Base-by-base conservation (phyloP, 371 early-diverging fungal species). In the Saksenaea oblongispora region DNA sequence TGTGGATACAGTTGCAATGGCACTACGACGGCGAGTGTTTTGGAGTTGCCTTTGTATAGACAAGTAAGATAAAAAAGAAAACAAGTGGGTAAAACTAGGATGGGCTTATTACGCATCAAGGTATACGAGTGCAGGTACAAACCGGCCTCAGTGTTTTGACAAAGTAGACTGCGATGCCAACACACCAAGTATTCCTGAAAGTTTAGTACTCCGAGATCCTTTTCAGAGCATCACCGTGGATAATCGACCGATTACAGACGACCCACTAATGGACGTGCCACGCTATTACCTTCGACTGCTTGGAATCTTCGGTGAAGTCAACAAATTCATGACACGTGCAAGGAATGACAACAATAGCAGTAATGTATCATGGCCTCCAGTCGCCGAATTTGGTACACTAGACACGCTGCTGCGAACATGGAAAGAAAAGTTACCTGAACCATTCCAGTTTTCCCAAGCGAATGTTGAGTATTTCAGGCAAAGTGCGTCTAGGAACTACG, bases 1-100 rank as follows among this genome's bases (percentile, higher is more conserved):
- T 1, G 53, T 81, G 10, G 82, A 82, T 61, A 76, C 82, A 58
- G 77, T 79, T 5, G 78, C 84, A 11, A 83, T 85, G 67, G 82
- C 84, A 51, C 63, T 84, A 34, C 63, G 87, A 34, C 59, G 87
- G 14, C 71, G 88, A 17, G 74, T 84, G 4, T 86, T 86, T 61
- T 87, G 87, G 88, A 82, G 83, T 41, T 82, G 83, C 41, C 70
- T 82, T 51, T 75, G 75, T 31, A 75, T 82, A 27, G 82, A 82
- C 66, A 76, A 76, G 76, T 77, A 74, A 66, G 69, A 65, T 22
- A 7, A 10, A 47, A 47, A 14, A 13, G 22, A 17, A n/a, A n/a
- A n/a, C n/a, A n/a, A n/a, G n/a, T n/a, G n/a, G 24, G 8, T 47
- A 22, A 47, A 47, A 22, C 22, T 18, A 47, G 22, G 3, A 22